These are phyloP conservation scores for Diddensiella transvaalensis DNA, from an alignment of 805 yeast genomes.

Conservation along the genomic window DNA sequence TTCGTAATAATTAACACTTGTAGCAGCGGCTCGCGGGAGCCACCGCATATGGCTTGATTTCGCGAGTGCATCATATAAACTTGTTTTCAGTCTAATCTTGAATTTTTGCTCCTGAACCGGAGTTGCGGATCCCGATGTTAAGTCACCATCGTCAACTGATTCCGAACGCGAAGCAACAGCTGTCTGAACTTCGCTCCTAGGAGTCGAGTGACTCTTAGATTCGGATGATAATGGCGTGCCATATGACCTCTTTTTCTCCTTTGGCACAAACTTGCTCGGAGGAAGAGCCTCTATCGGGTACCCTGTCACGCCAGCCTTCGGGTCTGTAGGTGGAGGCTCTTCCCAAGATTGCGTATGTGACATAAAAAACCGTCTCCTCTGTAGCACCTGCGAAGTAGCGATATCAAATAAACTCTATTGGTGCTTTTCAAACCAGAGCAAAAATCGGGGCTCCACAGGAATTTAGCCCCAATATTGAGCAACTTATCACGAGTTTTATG, in stretches of 20 bases:
- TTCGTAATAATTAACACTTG: slow-evolving; percentile 16
- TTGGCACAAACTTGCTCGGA: slow-evolving; percentile 41
- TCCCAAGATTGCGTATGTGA: slow-evolving; percentile 12
- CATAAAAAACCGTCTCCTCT: neutral
- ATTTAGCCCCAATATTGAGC: too few species aligned
- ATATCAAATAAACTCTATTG: too few species aligned
- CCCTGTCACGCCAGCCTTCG: slow-evolving; percentile 65
- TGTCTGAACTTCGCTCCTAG: neutral
- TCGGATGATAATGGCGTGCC: neutral
- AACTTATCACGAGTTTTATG: too few species aligned
- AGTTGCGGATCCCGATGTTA: slow-evolving; percentile 10
- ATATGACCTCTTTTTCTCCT: slow-evolving; percentile 9
- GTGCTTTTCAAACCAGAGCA: too few species aligned
- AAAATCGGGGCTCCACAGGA: too few species aligned
- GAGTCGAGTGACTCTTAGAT: neutral
- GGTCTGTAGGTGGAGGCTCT: slow-evolving; percentile 42
- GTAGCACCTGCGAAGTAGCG: too few species aligned
- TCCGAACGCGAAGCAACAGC: neutral
- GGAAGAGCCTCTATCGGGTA: slow-evolving; percentile 70
- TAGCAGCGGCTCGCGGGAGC: slow-evolving; percentile 12
- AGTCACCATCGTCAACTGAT: slow-evolving; percentile 1
- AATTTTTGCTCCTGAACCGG: slow-evolving; percentile 20
- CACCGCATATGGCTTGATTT: slow-evolving; percentile 18
- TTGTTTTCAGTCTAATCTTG: slow-evolving; percentile 24
- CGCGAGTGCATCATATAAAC: slow-evolving; percentile 20